phyloP scores from a whole-genome alignment of 768 basidiomycete species.

The Amanita molliuscula region DNA sequence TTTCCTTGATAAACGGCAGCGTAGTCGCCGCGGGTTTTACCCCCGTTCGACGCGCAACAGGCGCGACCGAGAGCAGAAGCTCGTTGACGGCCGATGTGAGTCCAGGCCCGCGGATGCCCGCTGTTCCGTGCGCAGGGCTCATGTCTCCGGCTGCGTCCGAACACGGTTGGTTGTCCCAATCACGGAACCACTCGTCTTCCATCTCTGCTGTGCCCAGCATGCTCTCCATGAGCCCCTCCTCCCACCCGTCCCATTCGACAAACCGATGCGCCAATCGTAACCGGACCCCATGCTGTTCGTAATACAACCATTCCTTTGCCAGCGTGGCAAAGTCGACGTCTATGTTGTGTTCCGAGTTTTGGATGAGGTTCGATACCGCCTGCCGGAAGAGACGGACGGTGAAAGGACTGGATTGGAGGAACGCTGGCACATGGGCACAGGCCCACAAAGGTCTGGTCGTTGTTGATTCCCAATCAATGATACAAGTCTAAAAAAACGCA shows the following conservation, averaged over 20 bases:
- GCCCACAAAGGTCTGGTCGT: constrained; percentile 81
- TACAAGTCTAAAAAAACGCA: constrained; percentile 49
- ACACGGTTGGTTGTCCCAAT: constrained; percentile 12
- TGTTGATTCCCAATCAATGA: constrained; percentile 91
- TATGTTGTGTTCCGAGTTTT: constrained; percentile 9
- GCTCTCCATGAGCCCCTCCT: constrained; percentile 69
- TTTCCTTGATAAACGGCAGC: constrained; percentile 46
- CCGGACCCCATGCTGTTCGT: constrained; percentile 54
- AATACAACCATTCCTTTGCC: constrained; percentile 64
- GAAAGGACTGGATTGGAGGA: constrained; percentile 71
- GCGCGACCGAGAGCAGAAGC: neutral
- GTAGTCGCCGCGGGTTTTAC: neutral
- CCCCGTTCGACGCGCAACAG: neutral
- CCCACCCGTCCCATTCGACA: constrained; percentile 88
- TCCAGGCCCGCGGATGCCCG: constrained; percentile 1
- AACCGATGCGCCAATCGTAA: constrained; percentile 73
- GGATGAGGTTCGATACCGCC: constrained; percentile 41
- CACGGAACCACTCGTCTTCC: constrained; percentile 64
- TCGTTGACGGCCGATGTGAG: constrained; percentile 1
- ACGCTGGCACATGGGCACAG: constrained; percentile 72
- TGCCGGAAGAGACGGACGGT: constrained; percentile 61
- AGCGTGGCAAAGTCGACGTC: constrained; percentile 26
- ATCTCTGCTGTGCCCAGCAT: constrained; percentile 65
- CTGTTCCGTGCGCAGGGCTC: constrained; percentile 3
- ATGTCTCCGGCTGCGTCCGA: neutral